These are phyloP conservation scores for Helenozyma rhizophorensis DNA, from an alignment of 805 yeast genomes.

Conservation along the genomic window DNA sequence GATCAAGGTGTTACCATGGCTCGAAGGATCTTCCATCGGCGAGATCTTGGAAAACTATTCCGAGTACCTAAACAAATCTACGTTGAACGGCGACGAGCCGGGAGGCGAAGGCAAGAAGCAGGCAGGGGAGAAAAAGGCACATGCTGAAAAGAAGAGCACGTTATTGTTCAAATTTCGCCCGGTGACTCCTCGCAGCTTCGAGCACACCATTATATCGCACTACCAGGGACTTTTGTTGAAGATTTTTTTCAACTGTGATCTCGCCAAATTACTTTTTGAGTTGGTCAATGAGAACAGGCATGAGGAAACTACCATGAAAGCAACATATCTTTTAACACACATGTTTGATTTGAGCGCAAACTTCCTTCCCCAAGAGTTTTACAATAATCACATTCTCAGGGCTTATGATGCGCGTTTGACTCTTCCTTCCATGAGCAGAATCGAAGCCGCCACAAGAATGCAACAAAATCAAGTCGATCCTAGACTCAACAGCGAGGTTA, in stretches of 20 bases:
- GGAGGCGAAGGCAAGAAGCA: constrained; percentile 1
- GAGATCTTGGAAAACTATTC: constrained; percentile 8
- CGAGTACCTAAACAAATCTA: constrained; percentile 7
- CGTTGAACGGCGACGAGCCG: constrained; percentile 19
- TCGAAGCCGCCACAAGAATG: constrained; percentile 11
- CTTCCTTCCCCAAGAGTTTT: constrained; percentile 48
- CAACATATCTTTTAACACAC: constrained; percentile 62
- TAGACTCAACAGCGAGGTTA: constrained; percentile 11
- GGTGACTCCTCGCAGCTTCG: constrained; percentile 31
- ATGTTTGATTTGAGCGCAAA: constrained; percentile 50
- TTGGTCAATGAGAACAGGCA: constrained; percentile 42
- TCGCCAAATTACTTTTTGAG: constrained; percentile 44
- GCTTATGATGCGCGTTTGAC: constrained; percentile 8
- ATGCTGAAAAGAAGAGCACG: too few species aligned
- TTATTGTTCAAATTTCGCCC: constrained; percentile 11
- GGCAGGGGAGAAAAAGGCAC: neutral
- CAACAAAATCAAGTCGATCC: constrained; percentile 1
- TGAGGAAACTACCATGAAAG: constrained; percentile 48
- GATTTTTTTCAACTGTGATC: constrained; percentile 50
- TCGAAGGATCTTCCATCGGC: constrained; percentile 15
- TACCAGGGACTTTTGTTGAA: constrained; percentile 58
- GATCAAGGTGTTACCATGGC: constrained; percentile 57
- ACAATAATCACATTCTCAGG: constrained; percentile 13
- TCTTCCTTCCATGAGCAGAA: constrained; percentile 9
- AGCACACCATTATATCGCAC: constrained; percentile 51